phyloP scores from a whole-genome alignment of 176 grass and related monocot species.

The Coix lacrymajobi region DNA sequence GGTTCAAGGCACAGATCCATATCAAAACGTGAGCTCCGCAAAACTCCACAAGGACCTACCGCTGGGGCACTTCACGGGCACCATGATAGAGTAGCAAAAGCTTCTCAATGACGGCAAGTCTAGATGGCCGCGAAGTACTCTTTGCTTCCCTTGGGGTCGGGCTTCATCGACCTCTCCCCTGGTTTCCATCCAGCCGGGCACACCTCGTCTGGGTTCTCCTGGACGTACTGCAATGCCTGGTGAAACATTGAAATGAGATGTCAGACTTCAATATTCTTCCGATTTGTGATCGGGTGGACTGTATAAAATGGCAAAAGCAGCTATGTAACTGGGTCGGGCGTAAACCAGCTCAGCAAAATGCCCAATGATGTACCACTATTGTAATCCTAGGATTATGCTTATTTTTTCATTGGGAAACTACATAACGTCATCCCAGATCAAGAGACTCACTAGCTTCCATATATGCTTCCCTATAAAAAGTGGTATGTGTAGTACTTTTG shows the following conservation, averaged over 20 bases:
- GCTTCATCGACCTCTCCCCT: constrained; percentile 83
- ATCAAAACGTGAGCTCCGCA: background rate
- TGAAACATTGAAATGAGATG: constrained; percentile 9
- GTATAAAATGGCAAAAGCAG: background rate
- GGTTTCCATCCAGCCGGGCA: constrained; percentile 86
- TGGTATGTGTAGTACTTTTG: background rate
- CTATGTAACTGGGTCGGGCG: background rate
- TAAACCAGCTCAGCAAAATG: background rate
- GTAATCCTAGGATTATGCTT: background rate
- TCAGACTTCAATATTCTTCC: background rate
- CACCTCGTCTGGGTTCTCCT: constrained; percentile 94
- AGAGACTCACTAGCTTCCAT: background rate
- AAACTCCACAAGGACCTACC: constrained; percentile 11
- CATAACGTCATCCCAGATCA: background rate
- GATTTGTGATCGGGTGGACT: background rate
- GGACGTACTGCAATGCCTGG: constrained; percentile 82
- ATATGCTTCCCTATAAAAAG: background rate
- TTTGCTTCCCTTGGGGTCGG: constrained; percentile 75
- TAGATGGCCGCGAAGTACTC: constrained; percentile 78
- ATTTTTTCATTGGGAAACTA: background rate
- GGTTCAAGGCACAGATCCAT: background rate
- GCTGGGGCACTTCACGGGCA: background rate
- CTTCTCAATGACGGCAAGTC: background rate
- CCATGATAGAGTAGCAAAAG: constrained; percentile 6
- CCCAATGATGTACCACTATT: background rate